phyloP scores from a whole-genome alignment of 2,329 filamentous ascomycete species.

The Ophiostoma sp. region DNA sequence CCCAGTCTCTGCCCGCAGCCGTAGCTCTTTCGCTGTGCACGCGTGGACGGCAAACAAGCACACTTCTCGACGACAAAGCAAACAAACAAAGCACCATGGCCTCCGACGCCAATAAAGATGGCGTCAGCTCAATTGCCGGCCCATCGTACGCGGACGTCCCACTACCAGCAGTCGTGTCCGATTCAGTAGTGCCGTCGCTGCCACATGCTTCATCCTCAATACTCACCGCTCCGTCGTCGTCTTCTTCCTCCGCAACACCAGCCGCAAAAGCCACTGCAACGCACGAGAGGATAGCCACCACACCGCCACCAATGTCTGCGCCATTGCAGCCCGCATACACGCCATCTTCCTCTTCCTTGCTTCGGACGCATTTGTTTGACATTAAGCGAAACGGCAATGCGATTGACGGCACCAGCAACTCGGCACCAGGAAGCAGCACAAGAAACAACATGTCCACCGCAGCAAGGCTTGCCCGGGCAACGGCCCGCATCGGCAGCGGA shows the following conservation, averaged over 20 bases:
- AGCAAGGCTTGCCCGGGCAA: slow-evolving; percentile 21
- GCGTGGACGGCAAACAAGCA: background rate
- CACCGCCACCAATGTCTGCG: slow-evolving; percentile 20
- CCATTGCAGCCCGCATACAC: background rate
- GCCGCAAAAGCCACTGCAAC: background rate
- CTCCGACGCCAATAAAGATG: slow-evolving; percentile 26
- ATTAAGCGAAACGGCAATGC: slow-evolving; percentile 21
- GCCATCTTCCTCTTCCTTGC: background rate
- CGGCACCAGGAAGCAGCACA: slow-evolving; percentile 1
- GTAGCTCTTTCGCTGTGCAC: background rate
- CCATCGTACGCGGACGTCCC: background rate
- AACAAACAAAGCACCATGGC: slow-evolving; percentile 16
- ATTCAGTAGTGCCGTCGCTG: background rate
- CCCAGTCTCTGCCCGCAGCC: background rate
- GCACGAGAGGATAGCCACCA: slow-evolving; percentile 26
- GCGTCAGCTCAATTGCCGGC: slow-evolving; percentile 16
- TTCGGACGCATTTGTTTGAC: slow-evolving; percentile 22
- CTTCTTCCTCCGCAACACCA: slow-evolving; percentile 6
- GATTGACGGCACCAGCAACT: slow-evolving; percentile 7
- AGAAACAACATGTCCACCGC: slow-evolving; percentile 15
- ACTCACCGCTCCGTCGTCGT: background rate
- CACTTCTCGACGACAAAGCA: background rate
- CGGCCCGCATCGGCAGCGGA: slow-evolving; percentile 18
- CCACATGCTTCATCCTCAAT: background rate
- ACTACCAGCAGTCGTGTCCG: background rate